A percentile compares a stretch with the other conserved stretches of the same genome.
Evolutionary conservation across 2,329 filamentous ascomycete species (phyloP).

Genomic region (Apiospora malaysiana): DNA sequence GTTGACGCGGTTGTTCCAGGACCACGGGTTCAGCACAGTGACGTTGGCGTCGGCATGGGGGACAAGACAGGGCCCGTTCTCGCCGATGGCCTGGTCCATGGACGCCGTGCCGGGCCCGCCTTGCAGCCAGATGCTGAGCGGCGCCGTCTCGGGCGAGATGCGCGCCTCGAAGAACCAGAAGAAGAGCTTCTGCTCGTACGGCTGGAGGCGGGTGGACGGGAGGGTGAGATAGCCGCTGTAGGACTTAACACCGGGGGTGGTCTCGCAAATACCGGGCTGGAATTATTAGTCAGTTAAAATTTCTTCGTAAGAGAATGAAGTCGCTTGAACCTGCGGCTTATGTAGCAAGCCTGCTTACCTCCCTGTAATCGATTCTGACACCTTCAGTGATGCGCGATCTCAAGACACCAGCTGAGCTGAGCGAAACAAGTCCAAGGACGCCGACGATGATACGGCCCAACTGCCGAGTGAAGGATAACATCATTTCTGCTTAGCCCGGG

Average conservation of each 20-base stretch:
- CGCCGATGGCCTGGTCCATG: slow-evolving; percentile 61
- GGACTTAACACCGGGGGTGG: slow-evolving; percentile 47
- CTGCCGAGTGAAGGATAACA: not conserved
- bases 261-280: slow-evolving; percentile 48
- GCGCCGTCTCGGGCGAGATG: slow-evolving; percentile 50
- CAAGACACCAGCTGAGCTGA: slow-evolving; percentile 19
- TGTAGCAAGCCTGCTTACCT: slow-evolving; percentile 37
- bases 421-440: slow-evolving; percentile 1
- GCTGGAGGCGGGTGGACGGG: slow-evolving; percentile 27
- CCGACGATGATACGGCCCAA: not conserved
- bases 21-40: slow-evolving; percentile 60
- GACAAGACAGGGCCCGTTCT: slow-evolving; percentile 43
- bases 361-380: slow-evolving; percentile 58
- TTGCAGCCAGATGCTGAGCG: slow-evolving; percentile 59
- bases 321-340: slow-evolving; percentile 26
- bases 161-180: slow-evolving; percentile 59
- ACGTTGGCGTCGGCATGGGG: slow-evolving; percentile 49
- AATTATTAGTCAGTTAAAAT: slow-evolving; percentile 27
- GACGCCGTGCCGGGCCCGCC: slow-evolving; percentile 59
- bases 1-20: slow-evolving; percentile 65
- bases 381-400: slow-evolving; percentile 22
- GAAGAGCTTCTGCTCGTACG: slow-evolving; percentile 46
- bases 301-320: slow-evolving; percentile 17
- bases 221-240: slow-evolving; percentile 51
- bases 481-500: not conserved